Evolutionary conservation across 202 grass and related monocot genomes (phyloP).

Genomic region (Saccharum hybrid): DNA sequence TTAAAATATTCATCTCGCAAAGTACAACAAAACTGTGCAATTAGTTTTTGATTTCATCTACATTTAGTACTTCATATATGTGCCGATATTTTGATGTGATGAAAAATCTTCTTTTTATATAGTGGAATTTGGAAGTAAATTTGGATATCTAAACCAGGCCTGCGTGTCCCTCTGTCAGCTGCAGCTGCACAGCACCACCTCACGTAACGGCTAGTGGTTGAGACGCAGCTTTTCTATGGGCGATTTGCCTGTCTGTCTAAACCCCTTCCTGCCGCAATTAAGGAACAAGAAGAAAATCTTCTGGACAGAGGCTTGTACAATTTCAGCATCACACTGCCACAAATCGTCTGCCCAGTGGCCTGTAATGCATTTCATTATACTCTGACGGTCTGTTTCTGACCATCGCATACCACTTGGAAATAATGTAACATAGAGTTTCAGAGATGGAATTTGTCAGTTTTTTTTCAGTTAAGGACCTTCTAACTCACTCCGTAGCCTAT

Average conservation of each 20-base stretch:
- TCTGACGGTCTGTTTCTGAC: neutral
- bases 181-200: neutral
- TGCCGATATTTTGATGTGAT: too few relatives aligned
- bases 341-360: neutral
- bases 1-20: too few relatives aligned
- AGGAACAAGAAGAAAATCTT: neutral
- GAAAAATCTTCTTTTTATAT: too few relatives aligned
- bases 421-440: neutral
- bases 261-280: neutral
- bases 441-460: neutral
- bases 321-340: neutral
- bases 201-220: conserved; percentile 44
- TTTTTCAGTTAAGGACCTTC: neutral
- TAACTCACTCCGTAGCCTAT: neutral
- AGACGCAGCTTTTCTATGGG: neutral
- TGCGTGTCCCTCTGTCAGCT: neutral
- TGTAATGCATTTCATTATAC: neutral
- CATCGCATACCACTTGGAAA: neutral
- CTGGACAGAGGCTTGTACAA: neutral
- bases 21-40: too few relatives aligned
- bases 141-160: too few relatives aligned
- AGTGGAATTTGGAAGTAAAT: too few relatives aligned
- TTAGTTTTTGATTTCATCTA: too few relatives aligned
- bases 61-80: too few relatives aligned
- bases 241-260: neutral